Base-by-base conservation (phyloP, 2,329 filamentous ascomycete genomes). In the Lecanosticta acicola region DNA sequence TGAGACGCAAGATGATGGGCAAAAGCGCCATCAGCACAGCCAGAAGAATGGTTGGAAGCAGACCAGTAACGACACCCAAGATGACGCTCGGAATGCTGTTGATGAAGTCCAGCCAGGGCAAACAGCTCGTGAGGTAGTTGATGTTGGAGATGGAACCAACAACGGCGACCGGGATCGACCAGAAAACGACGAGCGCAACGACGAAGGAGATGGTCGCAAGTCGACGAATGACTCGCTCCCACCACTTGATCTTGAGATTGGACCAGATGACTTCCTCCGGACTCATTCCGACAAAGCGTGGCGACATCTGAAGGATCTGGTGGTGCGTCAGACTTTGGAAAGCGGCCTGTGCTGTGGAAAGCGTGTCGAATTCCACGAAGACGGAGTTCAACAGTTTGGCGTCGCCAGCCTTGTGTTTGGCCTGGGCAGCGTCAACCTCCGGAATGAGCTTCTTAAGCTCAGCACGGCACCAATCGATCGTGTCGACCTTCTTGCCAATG, bases 101-200 rank as follows among this genome's bases (percentile, higher is more conserved):
- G 57, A 97, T 79, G 73, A 88, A 97, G 1, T 65, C 63, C 21
- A 96, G 73, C 72, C 82, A 95, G 3, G 72, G 74, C 42, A 64
- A 56, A n/a, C 37, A 46, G 8, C 49, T 42, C 2, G 57, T 58
- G 20, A 90, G 71, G 13, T 69, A 73, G 48, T 80, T 76, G 57
- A 98, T 78, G 66, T 97, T 95, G 47, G 89, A 94, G 59, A 96
- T 84, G 24, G 82, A 71, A 66, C 88, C 90, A 36, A 97, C 89
- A 34, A 89, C 74, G 2, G 84, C 87, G 7, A 94, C 77, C 1
- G 82, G 82, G 42, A 85, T 76, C 2, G 81, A 77, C 81, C 93
- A 98, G 73, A 97, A 97, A 54, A 96, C 75, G 61, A 97, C 85
- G 46, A 94, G 71, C 1, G 77, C 84, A 7, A 79, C 70, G 45